These are phyloP conservation scores for Neonectria hederae DNA, from an alignment of 2,329 filamentous ascomycete genomes.

Conservation along the genomic window DNA sequence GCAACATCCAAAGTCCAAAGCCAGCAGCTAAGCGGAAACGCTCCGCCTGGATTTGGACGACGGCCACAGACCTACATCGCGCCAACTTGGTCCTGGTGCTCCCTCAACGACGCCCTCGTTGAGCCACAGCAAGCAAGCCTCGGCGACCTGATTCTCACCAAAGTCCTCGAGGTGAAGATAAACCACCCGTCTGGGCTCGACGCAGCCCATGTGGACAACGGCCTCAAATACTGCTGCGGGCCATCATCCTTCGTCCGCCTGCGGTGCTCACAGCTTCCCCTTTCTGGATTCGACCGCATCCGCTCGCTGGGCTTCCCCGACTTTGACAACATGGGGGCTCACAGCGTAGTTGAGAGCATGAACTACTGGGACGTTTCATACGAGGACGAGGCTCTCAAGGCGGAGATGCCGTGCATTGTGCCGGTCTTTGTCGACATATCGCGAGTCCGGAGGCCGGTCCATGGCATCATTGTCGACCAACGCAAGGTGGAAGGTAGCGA, in stretches of 20 bases:
- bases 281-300: not conserved
- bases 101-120: conserved; percentile 18
- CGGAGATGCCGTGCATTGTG: conserved; percentile 3
- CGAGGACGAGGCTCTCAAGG: conserved; percentile 14
- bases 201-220: not conserved
- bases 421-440: conserved; percentile 15
- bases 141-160: not conserved
- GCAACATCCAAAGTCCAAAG: conserved; percentile 14
- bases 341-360: not conserved
- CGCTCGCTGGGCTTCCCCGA: not conserved
- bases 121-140: conserved; percentile 11
- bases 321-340: not conserved
- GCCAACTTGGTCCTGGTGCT: conserved; percentile 29
- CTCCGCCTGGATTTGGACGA: not conserved
- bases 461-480: conserved; percentile 13
- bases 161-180: conserved; percentile 3
- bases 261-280: conserved; percentile 12
- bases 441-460: not conserved
- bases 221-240: conserved; percentile 11
- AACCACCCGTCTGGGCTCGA: not conserved
- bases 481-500: not conserved
- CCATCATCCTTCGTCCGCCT: conserved; percentile 12
- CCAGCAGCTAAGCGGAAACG: not conserved
- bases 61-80: conserved; percentile 1
- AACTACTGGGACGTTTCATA: conserved; percentile 26